These are phyloP conservation scores for Ramalina intermedia DNA, from an alignment of 495 filamentous ascomycete genomes.

Conservation along the genomic window DNA sequence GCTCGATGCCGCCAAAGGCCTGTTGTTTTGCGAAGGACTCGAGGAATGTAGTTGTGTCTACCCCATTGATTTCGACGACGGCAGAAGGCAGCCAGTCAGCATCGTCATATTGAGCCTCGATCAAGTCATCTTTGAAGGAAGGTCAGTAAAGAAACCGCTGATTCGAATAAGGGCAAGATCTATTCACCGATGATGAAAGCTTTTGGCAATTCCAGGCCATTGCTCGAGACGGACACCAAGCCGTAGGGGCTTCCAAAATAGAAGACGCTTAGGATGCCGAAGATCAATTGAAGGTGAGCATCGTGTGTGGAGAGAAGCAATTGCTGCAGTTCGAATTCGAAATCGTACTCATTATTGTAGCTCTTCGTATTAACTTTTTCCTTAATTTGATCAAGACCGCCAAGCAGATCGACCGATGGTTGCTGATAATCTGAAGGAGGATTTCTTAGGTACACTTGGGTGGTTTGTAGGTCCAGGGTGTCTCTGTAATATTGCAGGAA, in stretches of 20 bases:
- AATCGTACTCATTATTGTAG: slow-evolving; percentile 35
- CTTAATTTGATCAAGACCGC: slow-evolving; percentile 29
- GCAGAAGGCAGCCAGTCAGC: slow-evolving; percentile 21
- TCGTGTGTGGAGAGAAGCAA: slow-evolving; percentile 32
- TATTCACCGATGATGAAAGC: slow-evolving; percentile 17
- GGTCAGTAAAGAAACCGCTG: not conserved
- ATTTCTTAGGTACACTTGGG: slow-evolving; percentile 37
- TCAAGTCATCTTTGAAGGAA: slow-evolving; percentile 4
- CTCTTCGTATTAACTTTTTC: slow-evolving; percentile 22
- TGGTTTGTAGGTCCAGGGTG: slow-evolving; percentile 43
- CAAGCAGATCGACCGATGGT: slow-evolving; percentile 35
- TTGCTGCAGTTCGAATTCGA: slow-evolving; percentile 33
- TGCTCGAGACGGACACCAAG: slow-evolving; percentile 32
- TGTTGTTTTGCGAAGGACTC: slow-evolving; percentile 27
- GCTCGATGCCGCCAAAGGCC: slow-evolving; percentile 27
- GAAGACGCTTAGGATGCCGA: slow-evolving; percentile 30
- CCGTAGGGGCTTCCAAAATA: slow-evolving; percentile 28
- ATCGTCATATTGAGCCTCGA: slow-evolving; percentile 8
- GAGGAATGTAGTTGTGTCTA: slow-evolving; percentile 25
- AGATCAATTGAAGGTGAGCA: slow-evolving; percentile 27
- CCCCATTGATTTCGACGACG: slow-evolving; percentile 31
- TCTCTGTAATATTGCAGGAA: slow-evolving; percentile 42
- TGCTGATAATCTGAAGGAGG: slow-evolving; percentile 42
- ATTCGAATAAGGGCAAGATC: not conserved
- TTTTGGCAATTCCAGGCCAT: slow-evolving; percentile 33